Base-by-base conservation (phyloP, 2,329 filamentous ascomycete genomes). In the Trichophyton simii region DNA sequence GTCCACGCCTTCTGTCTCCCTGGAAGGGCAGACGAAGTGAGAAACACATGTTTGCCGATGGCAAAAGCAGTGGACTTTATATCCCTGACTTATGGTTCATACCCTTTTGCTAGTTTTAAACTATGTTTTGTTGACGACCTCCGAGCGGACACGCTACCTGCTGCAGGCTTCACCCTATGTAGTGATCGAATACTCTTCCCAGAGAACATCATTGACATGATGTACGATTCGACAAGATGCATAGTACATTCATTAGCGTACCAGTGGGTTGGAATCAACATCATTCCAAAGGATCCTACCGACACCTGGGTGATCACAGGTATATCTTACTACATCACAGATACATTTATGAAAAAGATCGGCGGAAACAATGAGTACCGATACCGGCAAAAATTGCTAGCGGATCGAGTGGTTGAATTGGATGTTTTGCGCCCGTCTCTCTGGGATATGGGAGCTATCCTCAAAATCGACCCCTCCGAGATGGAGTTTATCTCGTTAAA, bases 341-440 rank as follows among this genome's bases (percentile, higher is more conserved):
- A 96, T 67, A 82, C 90, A 3, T 96, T 95, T 73, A 89, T 97
- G 82, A 89, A 87, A 72, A 87, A 85, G 66, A 80, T 99, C 2
- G 95, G 90, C 69, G 94, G 94, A 6, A 95, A 95, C 71, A 99
- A 99, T 71, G 90, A 96, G 68, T 94, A 96, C 71, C 83, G 91
- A 9, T 97, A 91, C 71, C 86, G 90, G 42, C 87, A 96, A 73
- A 97, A 97, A 74, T 79, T 83, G 42, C 83, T 89, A 73, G 85
- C 90, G 0, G 92, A 99, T 72, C 82, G 81, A 66, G 83, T 97
- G 46, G 88, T 91, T 57, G 85, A 92, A 61, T 75, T 89, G 62
- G 94, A 99, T 71, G 80, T 90, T 60, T 84, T 87, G 58, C 83
- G 94, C 41, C 91, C 92, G 1, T 91, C 89, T 0, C 80, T 99